phyloP scores from a whole-genome alignment of 116 monocot species.

The Papilionanthe hybrid region DNA sequence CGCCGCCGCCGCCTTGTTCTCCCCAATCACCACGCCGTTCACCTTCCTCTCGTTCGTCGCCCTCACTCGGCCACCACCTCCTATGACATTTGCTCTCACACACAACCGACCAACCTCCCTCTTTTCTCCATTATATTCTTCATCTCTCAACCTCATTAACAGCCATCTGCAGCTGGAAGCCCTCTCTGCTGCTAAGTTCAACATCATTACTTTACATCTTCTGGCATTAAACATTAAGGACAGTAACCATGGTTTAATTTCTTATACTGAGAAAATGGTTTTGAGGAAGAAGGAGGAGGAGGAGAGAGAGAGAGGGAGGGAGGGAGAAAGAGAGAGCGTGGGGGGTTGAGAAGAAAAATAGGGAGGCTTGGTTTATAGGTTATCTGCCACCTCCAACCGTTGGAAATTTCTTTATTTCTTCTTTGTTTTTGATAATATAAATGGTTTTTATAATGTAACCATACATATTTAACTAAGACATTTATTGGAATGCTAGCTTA shows the following conservation, averaged over 20 bases:
- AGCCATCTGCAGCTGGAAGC: not conserved
- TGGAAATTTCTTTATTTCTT: no score
- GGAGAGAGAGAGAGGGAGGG: not conserved
- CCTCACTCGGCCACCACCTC: constrained; percentile 5
- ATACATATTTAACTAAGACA: no score
- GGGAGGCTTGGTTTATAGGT: not conserved
- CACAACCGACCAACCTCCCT: not conserved
- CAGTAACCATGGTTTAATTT: no score
- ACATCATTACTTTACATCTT: not conserved
- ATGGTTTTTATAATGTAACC: no score
- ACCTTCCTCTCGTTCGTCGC: constrained; percentile 21
- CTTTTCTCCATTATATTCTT: not conserved
- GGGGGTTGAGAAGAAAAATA: not conserved
- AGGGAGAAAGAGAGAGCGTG: no score
- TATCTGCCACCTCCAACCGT: constrained; percentile 2
- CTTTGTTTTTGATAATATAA: no score
- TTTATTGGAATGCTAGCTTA: no score
- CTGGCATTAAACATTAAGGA: not conserved
- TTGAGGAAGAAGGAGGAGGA: not conserved
- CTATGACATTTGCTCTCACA: not conserved
- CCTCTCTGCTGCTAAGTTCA: not conserved
- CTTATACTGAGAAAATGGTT: not conserved
- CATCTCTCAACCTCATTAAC: not conserved
- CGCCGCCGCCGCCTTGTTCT: not conserved
- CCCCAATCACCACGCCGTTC: not conserved